Percentiles rank a stretch among this genome's conserved stretches.
Conservation (phyloP, 2,329 filamentous ascomycete genomes). For the Dactylonectria estremocensis region DNA sequence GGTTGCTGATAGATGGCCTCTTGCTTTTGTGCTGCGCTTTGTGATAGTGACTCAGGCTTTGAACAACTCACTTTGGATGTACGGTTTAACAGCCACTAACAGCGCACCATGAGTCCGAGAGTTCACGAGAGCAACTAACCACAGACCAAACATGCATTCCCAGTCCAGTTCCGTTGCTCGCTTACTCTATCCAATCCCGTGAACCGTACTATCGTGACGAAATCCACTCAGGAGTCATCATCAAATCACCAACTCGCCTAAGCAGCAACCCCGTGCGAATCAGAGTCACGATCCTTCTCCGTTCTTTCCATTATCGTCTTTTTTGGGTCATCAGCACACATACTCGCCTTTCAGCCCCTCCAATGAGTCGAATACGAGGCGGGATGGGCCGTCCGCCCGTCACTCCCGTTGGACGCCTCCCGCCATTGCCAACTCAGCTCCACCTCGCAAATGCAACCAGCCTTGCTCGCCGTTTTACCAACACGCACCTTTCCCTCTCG, state of each 20-base stretch:
- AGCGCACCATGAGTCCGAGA: neutral
- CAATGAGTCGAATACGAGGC: conserved; percentile 11
- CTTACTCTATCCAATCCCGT: conserved; percentile 16
- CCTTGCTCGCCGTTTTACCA: neutral
- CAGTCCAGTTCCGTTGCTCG: conserved; percentile 6
- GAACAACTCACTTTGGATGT: neutral
- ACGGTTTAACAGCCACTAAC: neutral
- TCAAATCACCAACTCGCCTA: conserved; percentile 16
- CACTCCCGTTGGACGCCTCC: conserved; percentile 18
- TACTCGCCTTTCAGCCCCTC: neutral
- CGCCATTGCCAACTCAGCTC: neutral
- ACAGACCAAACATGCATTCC: neutral
- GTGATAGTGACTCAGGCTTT: neutral
- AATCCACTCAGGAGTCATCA: conserved; percentile 9
- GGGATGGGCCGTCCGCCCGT: conserved; percentile 22
- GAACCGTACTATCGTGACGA: neutral
- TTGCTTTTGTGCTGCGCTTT: neutral
- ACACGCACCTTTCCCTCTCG: neutral
- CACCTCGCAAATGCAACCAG: neutral
- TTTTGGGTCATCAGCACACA: neutral
- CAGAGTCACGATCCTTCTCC: neutral
- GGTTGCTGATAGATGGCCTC: neutral
- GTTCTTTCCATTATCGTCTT: neutral
- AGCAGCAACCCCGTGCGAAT: conserved; percentile 17
- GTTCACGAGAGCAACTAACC: neutral